These are phyloP conservation scores for Medicago arabica DNA, from an alignment of 306 rosid genomes.

Conservation along the genomic window DNA sequence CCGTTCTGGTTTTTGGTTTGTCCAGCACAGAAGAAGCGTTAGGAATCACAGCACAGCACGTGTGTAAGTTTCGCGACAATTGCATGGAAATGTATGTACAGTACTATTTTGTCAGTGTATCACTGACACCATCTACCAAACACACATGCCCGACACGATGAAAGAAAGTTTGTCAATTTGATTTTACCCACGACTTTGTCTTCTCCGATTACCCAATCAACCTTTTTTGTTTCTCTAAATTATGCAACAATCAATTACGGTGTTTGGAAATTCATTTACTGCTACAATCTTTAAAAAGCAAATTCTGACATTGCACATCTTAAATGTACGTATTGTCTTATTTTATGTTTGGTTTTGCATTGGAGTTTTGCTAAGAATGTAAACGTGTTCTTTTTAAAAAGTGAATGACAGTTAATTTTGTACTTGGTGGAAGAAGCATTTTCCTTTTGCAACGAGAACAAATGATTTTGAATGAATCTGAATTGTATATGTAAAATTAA, in stretches of 20 bases:
- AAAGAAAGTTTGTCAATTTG: slow-evolving; percentile 63
- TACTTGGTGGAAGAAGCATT: too few relatives aligned
- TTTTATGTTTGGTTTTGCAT: too few relatives aligned
- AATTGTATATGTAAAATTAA: too few relatives aligned
- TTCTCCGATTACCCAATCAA: slow-evolving; percentile 37
- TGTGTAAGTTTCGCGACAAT: slow-evolving; percentile 64
- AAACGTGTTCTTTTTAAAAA: too few relatives aligned
- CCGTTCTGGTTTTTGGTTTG: slow-evolving; percentile 32
- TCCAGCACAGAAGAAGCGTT: slow-evolving; percentile 19
- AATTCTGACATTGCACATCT: too few relatives aligned
- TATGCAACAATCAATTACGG: background rate
- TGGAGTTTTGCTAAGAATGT: too few relatives aligned
- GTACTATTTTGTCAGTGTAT: slow-evolving; percentile 69
- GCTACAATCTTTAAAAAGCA: too few relatives aligned
- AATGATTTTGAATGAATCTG: too few relatives aligned
- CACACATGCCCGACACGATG: slow-evolving; percentile 84
- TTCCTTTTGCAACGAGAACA: too few relatives aligned
- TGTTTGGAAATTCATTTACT: background rate
- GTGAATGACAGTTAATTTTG: too few relatives aligned
- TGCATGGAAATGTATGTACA: slow-evolving; percentile 85
- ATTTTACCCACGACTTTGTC: slow-evolving; percentile 73
- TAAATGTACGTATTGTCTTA: too few relatives aligned
- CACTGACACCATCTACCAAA: slow-evolving; percentile 69
- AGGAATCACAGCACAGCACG: slow-evolving; percentile 50
- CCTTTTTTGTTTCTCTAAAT: background rate